Evolutionary conservation across 1,139 yeast genomes (phyloP), one percentile per base, ranked within the genome.

Genomic region (Candida labiduridarum): DNA sequence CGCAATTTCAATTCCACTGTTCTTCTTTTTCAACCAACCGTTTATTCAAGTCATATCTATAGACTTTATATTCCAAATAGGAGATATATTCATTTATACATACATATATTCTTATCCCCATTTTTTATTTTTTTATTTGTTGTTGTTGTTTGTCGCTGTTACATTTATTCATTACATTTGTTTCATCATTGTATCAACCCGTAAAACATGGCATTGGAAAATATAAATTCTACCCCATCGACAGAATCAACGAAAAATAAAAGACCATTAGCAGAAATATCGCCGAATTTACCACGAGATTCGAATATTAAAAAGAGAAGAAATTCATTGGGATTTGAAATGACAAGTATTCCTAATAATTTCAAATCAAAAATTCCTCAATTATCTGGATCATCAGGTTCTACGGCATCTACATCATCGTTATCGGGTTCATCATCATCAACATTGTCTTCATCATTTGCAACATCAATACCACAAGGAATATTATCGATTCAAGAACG

Each of bases 401-500:
- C 44, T 22, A 30, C 46, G 16, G 40, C 49, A 18, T 19, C 45
- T 15, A 44, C 52, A 30, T 41, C 29, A 5, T 38, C 27, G 25
- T 22, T 35, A 41, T 49, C 34, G 31, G 36, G 9, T 18, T 43
- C 34, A 18, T 27, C 44, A 10, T 41, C 19, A 29, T 19, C 22
- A 19, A 4, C 4, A 3, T 19, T 19, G 22, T 19, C 22, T 19
- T 19, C 22, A 19, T 19, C 22, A 19, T 19, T 19, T 19, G 22
- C 22, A 19, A 19, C 36, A 40, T 48, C 33, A 29, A 22, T 22
- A 44, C 48, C 48, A 15, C 41, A 47, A 33, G 56, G 56, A 34
- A 50, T 54, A 6, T 18, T 55, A 29, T 49, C 57, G 2, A 52
- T 55, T 25, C 51, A 44, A 34, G 51, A 53, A 22, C 25, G 52